Conservation (phyloP, 768 basidiomycete species). For the Tulasnella sp. region DNA sequence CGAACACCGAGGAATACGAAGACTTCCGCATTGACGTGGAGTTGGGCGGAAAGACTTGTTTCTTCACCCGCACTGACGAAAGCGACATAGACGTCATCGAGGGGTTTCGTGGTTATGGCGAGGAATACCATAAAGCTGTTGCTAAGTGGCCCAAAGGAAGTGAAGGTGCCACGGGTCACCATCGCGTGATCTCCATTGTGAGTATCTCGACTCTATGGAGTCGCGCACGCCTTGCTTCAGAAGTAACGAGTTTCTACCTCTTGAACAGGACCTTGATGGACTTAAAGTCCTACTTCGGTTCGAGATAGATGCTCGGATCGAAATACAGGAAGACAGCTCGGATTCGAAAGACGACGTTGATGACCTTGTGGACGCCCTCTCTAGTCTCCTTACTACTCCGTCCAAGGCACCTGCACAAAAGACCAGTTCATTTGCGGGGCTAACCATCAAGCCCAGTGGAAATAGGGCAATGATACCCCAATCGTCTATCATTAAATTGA, state of each 20-base stretch:
- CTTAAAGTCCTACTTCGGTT: slow-evolving; percentile 54
- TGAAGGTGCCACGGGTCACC: slow-evolving; percentile 53
- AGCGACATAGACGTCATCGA: slow-evolving; percentile 32
- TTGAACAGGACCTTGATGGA: slow-evolving; percentile 52
- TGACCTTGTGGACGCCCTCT: slow-evolving; percentile 5
- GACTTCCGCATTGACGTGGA: slow-evolving; percentile 71
- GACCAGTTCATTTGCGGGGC: not conserved
- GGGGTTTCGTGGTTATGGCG: slow-evolving; percentile 45
- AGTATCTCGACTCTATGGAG: slow-evolving; percentile 34
- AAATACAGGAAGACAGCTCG: slow-evolving; percentile 30
- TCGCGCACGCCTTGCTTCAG: not conserved
- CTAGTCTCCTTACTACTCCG: slow-evolving; percentile 44
- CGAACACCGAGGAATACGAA: slow-evolving; percentile 31
- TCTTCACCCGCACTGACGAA: slow-evolving; percentile 61
- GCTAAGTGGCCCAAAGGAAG: slow-evolving; percentile 52
- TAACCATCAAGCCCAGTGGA: slow-evolving; percentile 36
- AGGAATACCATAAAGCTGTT: slow-evolving; percentile 58
- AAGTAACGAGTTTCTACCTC: not conserved
- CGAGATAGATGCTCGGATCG: slow-evolving; percentile 27
- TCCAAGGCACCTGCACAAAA: slow-evolving; percentile 38
- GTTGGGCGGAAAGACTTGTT: slow-evolving; percentile 57
- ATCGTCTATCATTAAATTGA: slow-evolving; percentile 48
- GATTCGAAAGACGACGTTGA: slow-evolving; percentile 14
- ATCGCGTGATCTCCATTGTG: slow-evolving; percentile 62
- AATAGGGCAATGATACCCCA: slow-evolving; percentile 41